Percentiles rank a stretch among this genome's conserved stretches.
phyloP scores from a whole-genome alignment of 75 land plant genomes.

The Picea glauca region DNA sequence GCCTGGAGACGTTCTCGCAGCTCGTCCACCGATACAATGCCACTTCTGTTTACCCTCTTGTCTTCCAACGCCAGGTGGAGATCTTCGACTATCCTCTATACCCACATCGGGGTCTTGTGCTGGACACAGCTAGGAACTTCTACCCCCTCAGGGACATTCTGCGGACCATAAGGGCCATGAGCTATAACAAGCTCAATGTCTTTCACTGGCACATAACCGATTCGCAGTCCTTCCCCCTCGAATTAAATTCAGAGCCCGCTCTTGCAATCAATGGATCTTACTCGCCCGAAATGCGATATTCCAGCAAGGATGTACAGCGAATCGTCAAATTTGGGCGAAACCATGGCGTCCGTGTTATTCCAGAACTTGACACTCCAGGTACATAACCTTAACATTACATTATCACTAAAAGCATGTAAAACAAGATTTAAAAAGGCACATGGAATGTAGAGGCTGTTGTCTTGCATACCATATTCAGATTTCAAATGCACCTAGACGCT shows the following conservation, averaged over 20 bases:
- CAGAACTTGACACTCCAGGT: conserved; percentile 92
- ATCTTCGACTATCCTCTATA: conserved; percentile 60
- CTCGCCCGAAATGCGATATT: conserved; percentile 52
- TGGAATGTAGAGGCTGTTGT: too few species aligned
- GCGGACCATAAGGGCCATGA: conserved; percentile 72
- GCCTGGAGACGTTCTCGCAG: conserved; percentile 96
- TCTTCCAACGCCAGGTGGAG: conserved; percentile 20
- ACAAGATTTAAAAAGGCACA: too few species aligned
- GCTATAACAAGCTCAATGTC: conserved; percentile 77
- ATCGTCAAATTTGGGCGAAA: conserved; percentile 52
- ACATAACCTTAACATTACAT: too few species aligned
- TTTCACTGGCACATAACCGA: conserved; percentile 97
- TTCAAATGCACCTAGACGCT: too few species aligned
- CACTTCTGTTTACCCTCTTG: conserved; percentile 14
- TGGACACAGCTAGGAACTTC: conserved; percentile 84
- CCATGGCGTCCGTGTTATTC: conserved; percentile 74
- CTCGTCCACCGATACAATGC: conserved; percentile 32
- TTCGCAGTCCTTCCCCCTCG: conserved; percentile 87
- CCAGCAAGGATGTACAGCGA: conserved; percentile 40
- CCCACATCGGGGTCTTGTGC: conserved; percentile 67
- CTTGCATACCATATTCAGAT: too few species aligned
- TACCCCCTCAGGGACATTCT: conserved; percentile 57
- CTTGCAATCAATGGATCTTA: conserved; percentile 75
- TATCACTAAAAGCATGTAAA: too few species aligned
- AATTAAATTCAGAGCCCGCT: conserved; percentile 71